Base-by-base conservation (phyloP, 805 yeast genomes). In the Wickerhamiella bombiphila region DNA sequence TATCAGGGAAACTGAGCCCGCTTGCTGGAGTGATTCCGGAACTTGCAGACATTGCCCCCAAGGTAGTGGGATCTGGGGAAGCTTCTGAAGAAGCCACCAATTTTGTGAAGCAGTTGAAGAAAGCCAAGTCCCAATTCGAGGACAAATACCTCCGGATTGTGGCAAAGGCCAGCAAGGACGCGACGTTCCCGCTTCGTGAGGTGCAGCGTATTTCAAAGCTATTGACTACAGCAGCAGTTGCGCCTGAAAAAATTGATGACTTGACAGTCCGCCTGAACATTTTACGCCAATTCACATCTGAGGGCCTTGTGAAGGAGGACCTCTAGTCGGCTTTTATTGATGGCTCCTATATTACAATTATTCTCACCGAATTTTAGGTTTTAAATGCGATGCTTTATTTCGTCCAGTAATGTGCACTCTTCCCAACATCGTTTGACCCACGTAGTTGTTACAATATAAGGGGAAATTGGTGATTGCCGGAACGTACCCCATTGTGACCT, bases 241-340 rank as follows among this genome's bases (percentile, higher is more conserved):
- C 56, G 28, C 51, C 54, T 8, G 57, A 51, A n/a, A 64, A 69
- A 29, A 54, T 58, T 15, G 85, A 77, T 48, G 63, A 66, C 40
- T 60, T 74, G 51, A 57, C 58, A 42, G 63, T 63, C 50, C 64
- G 77, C 50, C 46, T 64, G 37, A 77, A 77, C 48, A 61, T 74
- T 28, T 55, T 75, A 34, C 42, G 47, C 26, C 26, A 24, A 15
- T 31, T 25, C 29, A 34, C 29, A 19, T 32, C 21, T 21, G 34
- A 36, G 22, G 25, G 30, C 24, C 16, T 14, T 3, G 22, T 28
- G 24, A 18, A 29, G 28, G 30, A 22, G 6, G 29, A 8, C 6
- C 17, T 7, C 3, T 13, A 30, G 19, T 38, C 36, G 11, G 29
- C 26, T 24, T n/a, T n/a, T n/a, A n/a, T n/a, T n/a, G n/a, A n/a